Evolutionary conservation across 129 eudicot genomes (phyloP), one percentile per base, ranked within the genome.

Genomic region (Centrapalus pauciflorus): DNA sequence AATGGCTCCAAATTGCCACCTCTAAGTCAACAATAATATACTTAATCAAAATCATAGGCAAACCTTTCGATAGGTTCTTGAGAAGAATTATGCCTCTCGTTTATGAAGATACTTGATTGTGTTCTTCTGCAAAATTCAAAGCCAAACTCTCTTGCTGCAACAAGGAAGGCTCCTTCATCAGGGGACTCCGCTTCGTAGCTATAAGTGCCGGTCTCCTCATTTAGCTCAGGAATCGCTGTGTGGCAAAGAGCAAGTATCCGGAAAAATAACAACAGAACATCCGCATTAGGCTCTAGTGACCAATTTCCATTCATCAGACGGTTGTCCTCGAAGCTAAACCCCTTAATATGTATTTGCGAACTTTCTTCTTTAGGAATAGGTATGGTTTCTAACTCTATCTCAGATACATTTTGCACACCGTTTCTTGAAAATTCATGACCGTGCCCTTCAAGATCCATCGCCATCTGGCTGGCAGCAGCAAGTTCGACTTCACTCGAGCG

Each of bases 171-270:
- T 27, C 90, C 92, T 79, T 94, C 99, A 80, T 94, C 99, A 4
- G 99, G 99, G 7, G 99, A 94, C 60, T 94, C 99, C 23, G 95
- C 97, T 78, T 94, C 99, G 77, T 86, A 94, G 41, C 82, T 87
- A 66, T 69, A 80, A 19, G 45, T 55, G 9, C 86, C 90, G 0
- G 84, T 89, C 66, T 89, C 95, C 72, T 84, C 95, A 69, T 84
- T 89, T 32, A 78, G 56, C 80, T 94, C 99, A 0, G 99, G 99
- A 62, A 94, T 86, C 17, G 99, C 99, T 55, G 99, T 89, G 76
- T 94, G 99, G 79, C 99, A 94, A 58, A 94, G 64, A 20, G 99
- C 84, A 37, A 94, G 90, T 50, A 94, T 81, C 49, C 97, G 83
- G 69, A 89, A 89, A 58, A 86, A 94, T 51, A 89, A 70, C 80